These are phyloP conservation scores for Leavenworthia alabamica DNA, from an alignment of 345 rosid species.

Conservation along the genomic window DNA sequence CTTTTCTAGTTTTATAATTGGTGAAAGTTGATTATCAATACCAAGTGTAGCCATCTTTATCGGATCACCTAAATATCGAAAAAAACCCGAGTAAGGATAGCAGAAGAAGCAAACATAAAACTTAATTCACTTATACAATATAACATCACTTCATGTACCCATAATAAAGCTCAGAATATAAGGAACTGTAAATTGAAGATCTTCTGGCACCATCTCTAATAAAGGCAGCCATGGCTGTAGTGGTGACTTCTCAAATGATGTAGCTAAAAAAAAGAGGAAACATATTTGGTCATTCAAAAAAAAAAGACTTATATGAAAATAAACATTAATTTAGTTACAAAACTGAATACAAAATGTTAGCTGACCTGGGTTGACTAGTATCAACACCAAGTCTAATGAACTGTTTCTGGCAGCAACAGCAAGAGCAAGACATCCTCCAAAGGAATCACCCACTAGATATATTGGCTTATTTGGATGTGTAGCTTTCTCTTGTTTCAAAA, in stretches of 20 bases:
- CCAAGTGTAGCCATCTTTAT: conserved; percentile 63
- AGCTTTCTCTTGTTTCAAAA: conserved; percentile 46
- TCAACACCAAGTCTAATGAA: conserved; percentile 50
- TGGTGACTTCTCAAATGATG: conserved; percentile 72
- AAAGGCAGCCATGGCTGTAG: conserved; percentile 62
- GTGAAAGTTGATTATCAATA: conserved; percentile 48
- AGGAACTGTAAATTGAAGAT: conserved; percentile 49
- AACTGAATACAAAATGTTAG: conserved; percentile 2
- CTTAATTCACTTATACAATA: background rate
- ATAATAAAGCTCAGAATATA: conserved; percentile 63
- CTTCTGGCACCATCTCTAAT: conserved; percentile 60
- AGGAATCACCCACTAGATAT: conserved; percentile 76
- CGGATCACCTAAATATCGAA: conserved; percentile 58
- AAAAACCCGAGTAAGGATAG: conserved; percentile 11
- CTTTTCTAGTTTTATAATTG: conserved; percentile 34
- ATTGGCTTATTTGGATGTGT: conserved; percentile 64
- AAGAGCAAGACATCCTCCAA: conserved; percentile 91
- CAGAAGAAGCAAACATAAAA: background rate
- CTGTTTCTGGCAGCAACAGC: conserved; percentile 78
- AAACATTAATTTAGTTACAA: background rate
- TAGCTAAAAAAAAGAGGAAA: conserved; percentile 41
- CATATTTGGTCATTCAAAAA: background rate
- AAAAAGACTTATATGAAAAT: background rate
- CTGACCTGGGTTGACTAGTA: conserved; percentile 76
- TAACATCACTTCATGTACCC: conserved; percentile 39